Conservation (phyloP, 2,329 filamentous ascomycete species). For the Didymella glomerata region DNA sequence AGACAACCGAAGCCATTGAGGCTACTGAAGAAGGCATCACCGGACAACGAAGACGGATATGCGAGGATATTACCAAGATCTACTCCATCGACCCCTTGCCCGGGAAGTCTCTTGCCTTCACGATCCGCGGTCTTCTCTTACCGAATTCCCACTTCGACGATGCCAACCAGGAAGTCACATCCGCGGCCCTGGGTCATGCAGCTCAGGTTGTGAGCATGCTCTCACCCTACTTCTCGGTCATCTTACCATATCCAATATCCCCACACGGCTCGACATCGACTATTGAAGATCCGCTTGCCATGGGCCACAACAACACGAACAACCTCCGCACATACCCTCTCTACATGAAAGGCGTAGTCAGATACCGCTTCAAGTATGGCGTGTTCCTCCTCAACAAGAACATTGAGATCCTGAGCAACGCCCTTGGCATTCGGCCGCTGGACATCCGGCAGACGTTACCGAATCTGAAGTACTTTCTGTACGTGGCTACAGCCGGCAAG, state of each 20-base stretch:
- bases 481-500: slow-evolving; percentile 84
- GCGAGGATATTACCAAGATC: slow-evolving; percentile 79
- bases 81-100: slow-evolving; percentile 79
- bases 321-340: slow-evolving; percentile 71
- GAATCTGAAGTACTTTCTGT: slow-evolving; percentile 91
- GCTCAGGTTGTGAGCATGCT: slow-evolving; percentile 78
- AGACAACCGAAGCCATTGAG: slow-evolving; percentile 64
- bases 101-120: slow-evolving; percentile 76
- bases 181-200: slow-evolving; percentile 82
- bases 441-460: slow-evolving; percentile 92
- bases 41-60: slow-evolving; percentile 88
- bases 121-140: slow-evolving; percentile 78
- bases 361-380: slow-evolving; percentile 94
- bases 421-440: slow-evolving; percentile 78
- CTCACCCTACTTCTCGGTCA: slow-evolving; percentile 80
- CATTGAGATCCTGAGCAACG: slow-evolving; percentile 73
- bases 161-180: slow-evolving; percentile 74
- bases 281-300: slow-evolving; percentile 75
- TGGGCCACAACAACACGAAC: slow-evolving; percentile 51
- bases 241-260: slow-evolving; percentile 81
- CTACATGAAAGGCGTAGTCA: slow-evolving; percentile 72
- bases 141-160: slow-evolving; percentile 83
- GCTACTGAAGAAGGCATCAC: slow-evolving; percentile 72
- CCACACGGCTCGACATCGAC: slow-evolving; percentile 77
- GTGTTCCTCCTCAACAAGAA: slow-evolving; percentile 98